Evolutionary conservation across 2,329 filamentous ascomycete genomes (phyloP), one percentile per base, ranked within the genome.

Genomic region (Amesomyces nigricolor): DNA sequence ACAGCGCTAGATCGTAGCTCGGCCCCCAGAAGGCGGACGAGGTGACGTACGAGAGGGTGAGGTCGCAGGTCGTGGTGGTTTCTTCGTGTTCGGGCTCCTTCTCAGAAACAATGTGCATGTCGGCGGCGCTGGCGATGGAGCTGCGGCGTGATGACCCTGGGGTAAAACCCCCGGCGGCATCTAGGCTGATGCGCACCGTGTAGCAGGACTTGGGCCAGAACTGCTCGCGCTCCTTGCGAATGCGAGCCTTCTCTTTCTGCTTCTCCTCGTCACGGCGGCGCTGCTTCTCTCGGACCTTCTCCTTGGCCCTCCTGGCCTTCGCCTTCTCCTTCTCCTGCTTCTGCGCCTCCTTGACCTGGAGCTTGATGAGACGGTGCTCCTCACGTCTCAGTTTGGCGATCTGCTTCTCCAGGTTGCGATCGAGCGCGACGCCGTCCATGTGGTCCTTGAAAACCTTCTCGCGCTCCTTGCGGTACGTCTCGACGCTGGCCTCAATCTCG

Each of bases 1-100:
- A 80, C n/a, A 87, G 73, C 50, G 76, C 76, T 39, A 86, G 68
- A 61, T 87, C 82, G 65, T 87, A 87, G 53, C 75, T 79, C 2
- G 83, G 81, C 0, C 71, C 70, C 83, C 83, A 87, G 58, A 71
- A 79, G 0, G 82, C 82, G 1, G 75, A 73, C 7, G 73, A 71
- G 0, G 83, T 83, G 37, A 85, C 76, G 63, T 86, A 86, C 0
- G 77, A 80, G n/a, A 86, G 63, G 3, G 76, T 72, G 6, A 86
- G 66, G 50, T 77, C 71, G 64, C 76, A 79, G 6, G 43, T 68
- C 45, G 54, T 51, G 30, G 16, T 40, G 8, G 44, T 13, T 10
- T 35, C 40, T 22, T 61, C 50, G 57, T 75, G 62, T 58, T 69
- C 69, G 4, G 68, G 68, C 71, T 73, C 79, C 29, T 72, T 78